Conservation (phyloP, 176 grass and related monocot species). For the Dactylis glomerata region DNA sequence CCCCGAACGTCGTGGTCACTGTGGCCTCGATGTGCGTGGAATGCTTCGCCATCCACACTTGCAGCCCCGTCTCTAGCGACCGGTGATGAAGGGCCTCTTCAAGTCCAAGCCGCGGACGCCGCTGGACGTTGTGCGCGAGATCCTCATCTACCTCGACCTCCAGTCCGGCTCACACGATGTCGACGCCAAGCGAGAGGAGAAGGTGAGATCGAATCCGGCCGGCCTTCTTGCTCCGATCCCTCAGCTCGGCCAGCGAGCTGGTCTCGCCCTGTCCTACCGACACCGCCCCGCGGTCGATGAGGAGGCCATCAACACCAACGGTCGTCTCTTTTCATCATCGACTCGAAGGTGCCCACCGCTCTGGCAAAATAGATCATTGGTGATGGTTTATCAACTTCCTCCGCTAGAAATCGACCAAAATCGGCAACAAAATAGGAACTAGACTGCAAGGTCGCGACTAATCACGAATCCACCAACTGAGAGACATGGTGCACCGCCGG, state of each 20-base stretch:
- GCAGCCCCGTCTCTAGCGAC: constrained; percentile 49
- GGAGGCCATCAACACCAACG: too few relatives aligned
- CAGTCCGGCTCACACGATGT: constrained; percentile 26
- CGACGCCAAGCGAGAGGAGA: constrained; percentile 81
- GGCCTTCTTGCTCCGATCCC: constrained; percentile 1
- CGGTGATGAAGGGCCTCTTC: constrained; percentile 72
- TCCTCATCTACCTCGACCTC: constrained; percentile 63
- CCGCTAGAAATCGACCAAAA: too few relatives aligned
- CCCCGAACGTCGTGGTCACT: constrained; percentile 41
- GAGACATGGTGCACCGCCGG: too few relatives aligned
- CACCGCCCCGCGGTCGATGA: constrained; percentile 11
- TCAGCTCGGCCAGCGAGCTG: constrained; percentile 53
- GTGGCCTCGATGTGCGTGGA: constrained; percentile 56
- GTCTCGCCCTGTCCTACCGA: constrained; percentile 5
- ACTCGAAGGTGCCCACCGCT: too few relatives aligned
- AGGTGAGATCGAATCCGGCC: constrained; percentile 49
- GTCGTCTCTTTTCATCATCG: too few relatives aligned
- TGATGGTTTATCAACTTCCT: too few relatives aligned
- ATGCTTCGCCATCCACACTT: constrained; percentile 62
- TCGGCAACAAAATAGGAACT: too few relatives aligned
- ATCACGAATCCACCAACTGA: too few relatives aligned
- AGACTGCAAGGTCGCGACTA: too few relatives aligned
- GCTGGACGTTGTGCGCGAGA: constrained; percentile 74
- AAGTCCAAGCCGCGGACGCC: constrained; percentile 87
- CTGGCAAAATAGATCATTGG: too few relatives aligned